Conservation (phyloP, 139 green algal genomes). For the Coelastrella sp. region DNA sequence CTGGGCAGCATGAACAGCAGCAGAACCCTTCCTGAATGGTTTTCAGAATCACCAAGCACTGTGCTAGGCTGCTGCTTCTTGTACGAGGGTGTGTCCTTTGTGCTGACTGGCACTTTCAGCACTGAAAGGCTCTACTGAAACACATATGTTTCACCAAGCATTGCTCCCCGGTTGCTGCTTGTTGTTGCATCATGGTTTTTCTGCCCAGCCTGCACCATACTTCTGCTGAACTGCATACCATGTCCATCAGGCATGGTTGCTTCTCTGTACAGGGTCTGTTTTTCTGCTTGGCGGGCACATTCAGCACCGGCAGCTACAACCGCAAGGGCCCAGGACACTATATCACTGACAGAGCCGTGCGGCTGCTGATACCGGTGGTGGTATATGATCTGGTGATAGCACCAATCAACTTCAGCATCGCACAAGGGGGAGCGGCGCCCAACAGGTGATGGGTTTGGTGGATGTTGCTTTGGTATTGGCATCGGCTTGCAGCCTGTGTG, state of each 20-base stretch:
- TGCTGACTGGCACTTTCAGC: too few species aligned
- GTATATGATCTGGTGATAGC: neutral
- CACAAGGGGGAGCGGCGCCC: neutral
- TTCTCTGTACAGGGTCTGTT: neutral
- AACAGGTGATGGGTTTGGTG: neutral
- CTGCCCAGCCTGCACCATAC: too few species aligned
- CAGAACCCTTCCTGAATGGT: too few species aligned
- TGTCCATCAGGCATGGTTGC: neutral
- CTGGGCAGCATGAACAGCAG: too few species aligned
- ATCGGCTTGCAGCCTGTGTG: neutral
- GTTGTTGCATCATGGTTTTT: too few species aligned
- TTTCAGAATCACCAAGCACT: too few species aligned
- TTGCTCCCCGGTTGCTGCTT: too few species aligned
- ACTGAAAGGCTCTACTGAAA: too few species aligned
- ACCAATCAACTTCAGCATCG: neutral
- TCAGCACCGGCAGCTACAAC: neutral
- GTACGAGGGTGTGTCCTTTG: too few species aligned
- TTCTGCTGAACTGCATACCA: neutral
- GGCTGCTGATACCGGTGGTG: slow-evolving; percentile 4
- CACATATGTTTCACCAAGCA: too few species aligned
- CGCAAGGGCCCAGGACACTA: neutral
- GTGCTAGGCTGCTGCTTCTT: too few species aligned
- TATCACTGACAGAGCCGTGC: neutral
- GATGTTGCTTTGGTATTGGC: neutral
- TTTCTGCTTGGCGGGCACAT: neutral